phyloP scores from a whole-genome alignment of 2,329 filamentous ascomycete species.

The Remersonia thermophila region DNA sequence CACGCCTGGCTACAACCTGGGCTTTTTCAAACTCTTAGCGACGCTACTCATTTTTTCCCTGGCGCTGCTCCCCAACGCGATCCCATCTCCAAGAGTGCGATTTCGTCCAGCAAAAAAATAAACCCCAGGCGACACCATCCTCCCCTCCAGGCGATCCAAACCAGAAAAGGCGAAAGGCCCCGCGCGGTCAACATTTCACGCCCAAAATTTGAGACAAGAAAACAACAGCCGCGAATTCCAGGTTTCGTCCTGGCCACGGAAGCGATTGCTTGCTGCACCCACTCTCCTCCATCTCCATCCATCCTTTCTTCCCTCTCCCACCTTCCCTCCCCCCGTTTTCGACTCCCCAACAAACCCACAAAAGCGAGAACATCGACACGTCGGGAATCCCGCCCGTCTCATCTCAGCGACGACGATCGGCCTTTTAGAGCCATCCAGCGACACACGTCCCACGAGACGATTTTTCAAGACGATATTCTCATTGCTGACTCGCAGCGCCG shows the following conservation, averaged over 20 bases:
- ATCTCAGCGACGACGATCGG: conserved; percentile 11
- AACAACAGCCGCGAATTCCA: conserved; percentile 12
- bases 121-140: no score
- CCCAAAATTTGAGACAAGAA: conserved; percentile 12
- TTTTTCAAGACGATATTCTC: conserved; percentile 3
- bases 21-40: conserved; percentile 14
- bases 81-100: conserved; percentile 1
- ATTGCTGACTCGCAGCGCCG: conserved; percentile 10
- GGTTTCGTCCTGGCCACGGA: conserved; percentile 6
- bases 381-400: not conserved
- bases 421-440: conserved; percentile 10
- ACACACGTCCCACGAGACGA: conserved; percentile 11
- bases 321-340: conserved; percentile 12
- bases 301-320: conserved; percentile 1
- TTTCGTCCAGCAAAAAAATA: conserved; percentile 11
- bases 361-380: not conserved
- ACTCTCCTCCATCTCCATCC: no score
- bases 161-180: conserved; percentile 14
- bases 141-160: not conserved
- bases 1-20: no score
- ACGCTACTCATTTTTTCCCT: conserved; percentile 10
- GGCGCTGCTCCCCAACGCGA: conserved; percentile 9
- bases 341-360: conserved; percentile 12
- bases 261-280: conserved; percentile 11
- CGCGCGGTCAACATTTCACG: conserved; percentile 7